These are phyloP conservation scores for Guadua angustifolia DNA, from an alignment of 176 grass and related monocot genomes.

Conservation along the genomic window DNA sequence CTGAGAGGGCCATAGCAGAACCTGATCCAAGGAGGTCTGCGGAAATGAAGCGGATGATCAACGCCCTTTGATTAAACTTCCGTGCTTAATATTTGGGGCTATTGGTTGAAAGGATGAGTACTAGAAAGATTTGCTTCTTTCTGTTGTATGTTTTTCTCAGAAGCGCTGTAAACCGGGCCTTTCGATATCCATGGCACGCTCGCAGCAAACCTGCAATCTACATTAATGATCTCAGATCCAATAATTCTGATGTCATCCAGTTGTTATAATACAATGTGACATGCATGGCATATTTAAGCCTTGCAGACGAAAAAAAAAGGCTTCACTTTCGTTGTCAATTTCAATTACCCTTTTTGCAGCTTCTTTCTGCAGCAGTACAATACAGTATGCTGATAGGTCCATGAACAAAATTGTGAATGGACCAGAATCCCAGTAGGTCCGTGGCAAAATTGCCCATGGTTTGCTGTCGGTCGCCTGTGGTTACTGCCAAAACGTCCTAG, in stretches of 20 bases:
- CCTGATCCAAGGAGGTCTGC: conserved; percentile 77
- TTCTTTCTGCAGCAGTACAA: background rate
- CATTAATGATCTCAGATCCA: background rate
- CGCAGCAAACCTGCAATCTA: background rate
- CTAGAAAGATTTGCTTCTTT: conserved; percentile 32
- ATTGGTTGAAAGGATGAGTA: background rate
- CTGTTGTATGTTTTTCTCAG: conserved; percentile 29
- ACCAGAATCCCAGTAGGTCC: background rate
- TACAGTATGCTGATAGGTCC: background rate
- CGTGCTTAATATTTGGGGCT: background rate
- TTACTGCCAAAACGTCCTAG: background rate
- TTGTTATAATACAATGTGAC: background rate
- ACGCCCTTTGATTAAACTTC: conserved; percentile 49
- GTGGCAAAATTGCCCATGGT: background rate
- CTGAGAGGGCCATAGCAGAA: conserved; percentile 87
- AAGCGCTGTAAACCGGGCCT: background rate
- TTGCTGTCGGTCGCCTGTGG: background rate
- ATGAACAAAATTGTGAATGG: background rate
- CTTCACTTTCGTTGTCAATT: background rate
- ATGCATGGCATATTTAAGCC: background rate
- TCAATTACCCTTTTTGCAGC: background rate
- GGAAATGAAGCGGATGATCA: conserved; percentile 98
- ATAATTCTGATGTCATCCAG: conserved; percentile 22
- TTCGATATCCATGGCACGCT: conserved; percentile 7
- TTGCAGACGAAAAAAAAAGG: background rate